Conservation (phyloP, 163 green algal genomes). For the Smithsoniella earleae region DNA sequence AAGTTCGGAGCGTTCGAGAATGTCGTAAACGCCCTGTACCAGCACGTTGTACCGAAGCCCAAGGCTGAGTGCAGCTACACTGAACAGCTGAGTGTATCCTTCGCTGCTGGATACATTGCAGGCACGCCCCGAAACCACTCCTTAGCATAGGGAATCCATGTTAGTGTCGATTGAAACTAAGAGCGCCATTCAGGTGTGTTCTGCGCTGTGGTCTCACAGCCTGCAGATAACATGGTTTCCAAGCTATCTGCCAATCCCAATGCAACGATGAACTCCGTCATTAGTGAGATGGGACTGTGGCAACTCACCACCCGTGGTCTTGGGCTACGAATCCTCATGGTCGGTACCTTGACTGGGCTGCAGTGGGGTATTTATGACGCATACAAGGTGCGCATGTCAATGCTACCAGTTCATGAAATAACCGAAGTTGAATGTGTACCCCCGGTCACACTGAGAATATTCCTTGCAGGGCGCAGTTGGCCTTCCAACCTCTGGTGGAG, state of each 20-base stretch:
- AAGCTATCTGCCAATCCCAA: constrained; percentile 87
- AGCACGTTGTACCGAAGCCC: constrained; percentile 90
- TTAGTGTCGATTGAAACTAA: no score
- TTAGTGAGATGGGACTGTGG: constrained; percentile 74
- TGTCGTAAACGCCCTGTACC: constrained; percentile 85
- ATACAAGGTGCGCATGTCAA: constrained; percentile 71
- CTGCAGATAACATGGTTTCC: constrained; percentile 96
- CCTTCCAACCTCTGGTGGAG: no score
- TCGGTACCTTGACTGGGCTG: constrained; percentile 82
- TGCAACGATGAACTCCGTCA: constrained; percentile 59
- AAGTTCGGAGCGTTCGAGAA: constrained; percentile 95
- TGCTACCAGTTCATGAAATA: not conserved
- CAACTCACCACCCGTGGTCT: constrained; percentile 77
- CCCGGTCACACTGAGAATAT: no score
- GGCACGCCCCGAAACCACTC: not conserved
- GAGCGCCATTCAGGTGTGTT: constrained; percentile 80
- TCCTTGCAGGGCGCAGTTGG: no score
- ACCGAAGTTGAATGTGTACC: no score
- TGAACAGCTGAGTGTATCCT: constrained; percentile 88
- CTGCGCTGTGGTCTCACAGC: constrained; percentile 89
- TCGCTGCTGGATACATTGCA: constrained; percentile 68
- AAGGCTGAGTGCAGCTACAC: constrained; percentile 86
- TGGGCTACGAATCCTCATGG: constrained; percentile 85
- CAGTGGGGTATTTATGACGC: constrained; percentile 88
- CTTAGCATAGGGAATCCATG: no score